Base-by-base conservation (phyloP, 768 basidiomycete genomes). In the Dacryopinax primogenitus region DNA sequence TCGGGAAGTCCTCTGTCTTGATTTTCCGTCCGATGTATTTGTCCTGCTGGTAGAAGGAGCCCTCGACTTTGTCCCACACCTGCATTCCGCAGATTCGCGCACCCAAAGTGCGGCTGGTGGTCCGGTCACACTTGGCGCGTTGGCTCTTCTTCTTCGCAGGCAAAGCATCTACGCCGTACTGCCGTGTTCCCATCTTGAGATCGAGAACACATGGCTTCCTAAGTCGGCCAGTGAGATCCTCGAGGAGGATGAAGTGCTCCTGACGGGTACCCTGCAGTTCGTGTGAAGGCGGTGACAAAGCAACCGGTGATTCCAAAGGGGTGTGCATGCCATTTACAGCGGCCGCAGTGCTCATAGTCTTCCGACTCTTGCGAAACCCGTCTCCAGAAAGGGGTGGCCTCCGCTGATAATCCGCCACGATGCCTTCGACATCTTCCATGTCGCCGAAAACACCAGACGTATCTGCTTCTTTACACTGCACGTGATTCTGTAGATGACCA, bases 131-230 rank as follows among this genome's bases (percentile, higher is more conserved):
- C 77, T 99, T 99, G 77, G 96, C 96, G 64, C 94, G 84, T 78
- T 99, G 96, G 73, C 94, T 97, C 78, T 88, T 93, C 83, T 96
- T 97, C 79, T 99, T 99, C 63, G 84, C 79, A 0, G 86, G 77
- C 9, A 87, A 88, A 28, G 96, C 96, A 70, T 96, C 92, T 78
- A 95, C 89, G 21, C 96, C 96, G 75, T 98, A 97, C 77, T 99
- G 96, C 34, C 96, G 81, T 33, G 94, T 97, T n/a, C 96, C 96
- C 96, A 98, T 98, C 80, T 99, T 99, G 70, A 99, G 79, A 75
- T 99, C 96, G 71, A 98, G 83, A 41, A 99, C 95, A 72, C 96
- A 99, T 9, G 96, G 90, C 62, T 82, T 83, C 75, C 89, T 94
- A 72, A 96, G 75, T 34, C 88, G 80, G 28, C 96, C 96, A 1